These are phyloP conservation scores for Vachellia pachyceras DNA, from an alignment of 306 rosid species.

Conservation along the genomic window DNA sequence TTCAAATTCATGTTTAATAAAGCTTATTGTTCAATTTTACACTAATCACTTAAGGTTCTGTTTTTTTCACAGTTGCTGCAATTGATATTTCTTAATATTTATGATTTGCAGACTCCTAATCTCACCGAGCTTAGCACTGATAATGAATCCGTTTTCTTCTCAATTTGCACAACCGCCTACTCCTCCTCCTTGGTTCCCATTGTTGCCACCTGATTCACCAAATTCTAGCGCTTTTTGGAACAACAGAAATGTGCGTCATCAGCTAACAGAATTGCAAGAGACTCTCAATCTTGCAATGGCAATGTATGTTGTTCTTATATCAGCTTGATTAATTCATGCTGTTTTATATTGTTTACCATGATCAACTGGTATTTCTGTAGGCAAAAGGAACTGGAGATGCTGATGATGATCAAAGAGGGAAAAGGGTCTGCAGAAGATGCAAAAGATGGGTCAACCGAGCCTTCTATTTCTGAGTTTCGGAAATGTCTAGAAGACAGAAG, in stretches of 20 bases:
- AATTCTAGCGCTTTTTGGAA: conserved; percentile 72
- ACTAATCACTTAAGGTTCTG: neutral
- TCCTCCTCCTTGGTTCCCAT: conserved; percentile 46
- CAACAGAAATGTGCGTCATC: conserved; percentile 53
- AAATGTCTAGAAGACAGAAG: conserved; percentile 55
- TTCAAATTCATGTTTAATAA: conserved; percentile 1
- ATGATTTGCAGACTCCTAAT: conserved; percentile 9
- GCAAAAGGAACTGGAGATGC: conserved; percentile 77
- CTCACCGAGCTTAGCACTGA: neutral
- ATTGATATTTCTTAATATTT: neutral
- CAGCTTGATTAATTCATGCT: neutral
- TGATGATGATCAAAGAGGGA: conserved; percentile 56
- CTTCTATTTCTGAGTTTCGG: conserved; percentile 37
- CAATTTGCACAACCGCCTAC: conserved; percentile 42
- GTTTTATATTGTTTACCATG: conserved; percentile 26
- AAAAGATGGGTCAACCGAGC: conserved; percentile 38
- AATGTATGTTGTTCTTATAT: conserved; percentile 50
- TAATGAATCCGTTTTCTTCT: conserved; percentile 59
- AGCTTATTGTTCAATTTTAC: neutral
- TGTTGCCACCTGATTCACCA: conserved; percentile 57
- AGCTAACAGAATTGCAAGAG: conserved; percentile 61
- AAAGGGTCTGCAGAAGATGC: conserved; percentile 48
- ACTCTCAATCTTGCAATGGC: conserved; percentile 72
- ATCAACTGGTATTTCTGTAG: conserved; percentile 43
- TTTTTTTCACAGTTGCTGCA: neutral